Evolutionary conservation across 2,329 filamentous ascomycete genomes (phyloP).

Genomic region (Trichoderma sp.): DNA sequence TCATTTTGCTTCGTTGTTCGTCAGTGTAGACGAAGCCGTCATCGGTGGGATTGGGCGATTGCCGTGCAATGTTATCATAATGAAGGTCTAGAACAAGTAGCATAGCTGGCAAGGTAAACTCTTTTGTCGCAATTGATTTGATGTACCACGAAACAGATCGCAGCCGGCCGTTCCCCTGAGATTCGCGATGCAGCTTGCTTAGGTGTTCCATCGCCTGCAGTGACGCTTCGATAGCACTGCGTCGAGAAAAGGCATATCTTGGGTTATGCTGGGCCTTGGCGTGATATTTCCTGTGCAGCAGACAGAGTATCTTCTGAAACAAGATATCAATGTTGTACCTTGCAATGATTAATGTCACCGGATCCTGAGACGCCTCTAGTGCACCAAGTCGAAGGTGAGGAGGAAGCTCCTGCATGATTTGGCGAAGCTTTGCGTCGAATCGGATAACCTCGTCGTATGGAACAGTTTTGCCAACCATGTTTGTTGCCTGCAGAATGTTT

Average conservation of each 20-base stretch:
- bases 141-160: constrained; percentile 76
- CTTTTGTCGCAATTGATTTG: constrained; percentile 74
- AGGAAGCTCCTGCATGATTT: constrained; percentile 66
- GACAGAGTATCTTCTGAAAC: constrained; percentile 83
- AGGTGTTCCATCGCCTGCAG: constrained; percentile 79
- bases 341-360: constrained; percentile 81
- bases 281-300: constrained; percentile 86
- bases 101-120: constrained; percentile 84
- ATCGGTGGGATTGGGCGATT: constrained; percentile 39
- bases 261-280: constrained; percentile 73
- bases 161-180: constrained; percentile 68
- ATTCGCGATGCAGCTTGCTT: constrained; percentile 71
- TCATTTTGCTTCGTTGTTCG: constrained; percentile 70
- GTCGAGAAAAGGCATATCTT: constrained; percentile 79
- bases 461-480: constrained; percentile 53
- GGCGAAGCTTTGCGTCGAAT: constrained; percentile 60
- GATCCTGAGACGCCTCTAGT: constrained; percentile 73
- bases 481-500: constrained; percentile 66
- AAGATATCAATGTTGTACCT: constrained; percentile 81
- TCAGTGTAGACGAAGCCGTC: constrained; percentile 56
- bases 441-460: constrained; percentile 64
- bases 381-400: constrained; percentile 75
- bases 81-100: constrained; percentile 81
- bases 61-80: constrained; percentile 55
- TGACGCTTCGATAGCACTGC: constrained; percentile 81